phyloP scores from a whole-genome alignment of 192 early-diverging fungal species.

The Podila minutissima region DNA sequence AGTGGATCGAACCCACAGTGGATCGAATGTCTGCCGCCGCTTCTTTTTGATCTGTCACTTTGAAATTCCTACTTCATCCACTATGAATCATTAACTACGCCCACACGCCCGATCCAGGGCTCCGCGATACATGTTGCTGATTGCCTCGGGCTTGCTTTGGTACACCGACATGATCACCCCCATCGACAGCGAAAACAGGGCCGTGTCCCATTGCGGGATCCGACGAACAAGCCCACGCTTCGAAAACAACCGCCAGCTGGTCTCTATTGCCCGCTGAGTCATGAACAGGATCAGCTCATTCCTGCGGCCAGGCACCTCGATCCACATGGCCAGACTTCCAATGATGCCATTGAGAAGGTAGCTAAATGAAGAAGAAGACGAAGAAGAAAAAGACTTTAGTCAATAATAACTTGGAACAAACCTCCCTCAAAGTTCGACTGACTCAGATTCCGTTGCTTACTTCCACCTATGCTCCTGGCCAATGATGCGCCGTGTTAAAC shows the following conservation, averaged over 20 bases:
- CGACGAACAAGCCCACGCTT: conserved; percentile 66
- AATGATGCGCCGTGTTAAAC: conserved; percentile 57
- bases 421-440: too few species aligned
- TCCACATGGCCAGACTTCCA: conserved; percentile 64
- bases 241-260: conserved; percentile 68
- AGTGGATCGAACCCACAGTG: too few species aligned
- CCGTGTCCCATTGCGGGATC: conserved; percentile 74
- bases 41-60: too few species aligned
- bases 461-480: conserved; percentile 50
- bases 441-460: too few species aligned
- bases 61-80: too few species aligned
- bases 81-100: too few species aligned
- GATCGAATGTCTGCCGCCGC: too few species aligned
- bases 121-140: conserved; percentile 53
- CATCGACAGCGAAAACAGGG: conserved; percentile 77
- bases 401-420: too few species aligned
- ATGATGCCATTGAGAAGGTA: conserved; percentile 61
- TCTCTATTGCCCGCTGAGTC: conserved; percentile 80
- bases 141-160: conserved; percentile 78
- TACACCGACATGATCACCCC: conserved; percentile 86
- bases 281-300: conserved; percentile 88
- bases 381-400: too few species aligned
- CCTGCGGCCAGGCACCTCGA: conserved; percentile 70
- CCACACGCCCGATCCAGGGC: too few species aligned
- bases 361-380: too few species aligned